Evolutionary conservation across 805 yeast genomes (phyloP).

Genomic region (Saccharomycopsis microspora): DNA sequence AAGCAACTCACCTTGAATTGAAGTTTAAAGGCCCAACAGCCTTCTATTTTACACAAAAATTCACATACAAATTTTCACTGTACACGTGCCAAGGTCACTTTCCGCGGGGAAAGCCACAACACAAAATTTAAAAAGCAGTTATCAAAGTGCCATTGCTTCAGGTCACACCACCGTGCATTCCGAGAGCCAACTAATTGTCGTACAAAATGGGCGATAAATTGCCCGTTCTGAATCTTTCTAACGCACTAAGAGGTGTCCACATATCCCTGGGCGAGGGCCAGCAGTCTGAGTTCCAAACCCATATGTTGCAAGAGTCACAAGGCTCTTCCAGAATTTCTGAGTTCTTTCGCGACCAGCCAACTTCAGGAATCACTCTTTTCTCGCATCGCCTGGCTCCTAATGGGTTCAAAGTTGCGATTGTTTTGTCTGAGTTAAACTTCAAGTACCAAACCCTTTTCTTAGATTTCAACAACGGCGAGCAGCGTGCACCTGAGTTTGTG

Average conservation of each 20-base stretch:
- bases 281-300: constrained; percentile 21
- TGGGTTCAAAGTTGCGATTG: constrained; percentile 91
- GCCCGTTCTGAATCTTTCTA: constrained; percentile 29
- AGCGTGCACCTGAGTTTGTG: constrained; percentile 86
- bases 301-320: constrained; percentile 27
- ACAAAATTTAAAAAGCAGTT: too few relatives aligned
- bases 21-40: too few relatives aligned
- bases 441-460: constrained; percentile 72
- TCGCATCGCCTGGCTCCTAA: constrained; percentile 89
- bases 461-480: constrained; percentile 84
- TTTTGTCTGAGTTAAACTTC: constrained; percentile 71
- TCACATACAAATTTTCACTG: too few relatives aligned
- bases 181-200: background rate
- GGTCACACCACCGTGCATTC: too few relatives aligned
- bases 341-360: constrained; percentile 68
- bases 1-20: background rate
- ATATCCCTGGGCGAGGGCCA: constrained; percentile 19
- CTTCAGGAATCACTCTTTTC: constrained; percentile 72
- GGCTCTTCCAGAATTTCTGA: constrained; percentile 47
- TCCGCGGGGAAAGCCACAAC: too few relatives aligned
- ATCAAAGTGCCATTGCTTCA: too few relatives aligned
- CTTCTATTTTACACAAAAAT: too few relatives aligned
- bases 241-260: constrained; percentile 28
- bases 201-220: constrained; percentile 13
- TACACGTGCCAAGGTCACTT: too few relatives aligned